Percentiles rank a stretch among this genome's conserved stretches.
Evolutionary conservation across 2,329 filamentous ascomycete species (phyloP).

Genomic region (Alternaria brassicicola): DNA sequence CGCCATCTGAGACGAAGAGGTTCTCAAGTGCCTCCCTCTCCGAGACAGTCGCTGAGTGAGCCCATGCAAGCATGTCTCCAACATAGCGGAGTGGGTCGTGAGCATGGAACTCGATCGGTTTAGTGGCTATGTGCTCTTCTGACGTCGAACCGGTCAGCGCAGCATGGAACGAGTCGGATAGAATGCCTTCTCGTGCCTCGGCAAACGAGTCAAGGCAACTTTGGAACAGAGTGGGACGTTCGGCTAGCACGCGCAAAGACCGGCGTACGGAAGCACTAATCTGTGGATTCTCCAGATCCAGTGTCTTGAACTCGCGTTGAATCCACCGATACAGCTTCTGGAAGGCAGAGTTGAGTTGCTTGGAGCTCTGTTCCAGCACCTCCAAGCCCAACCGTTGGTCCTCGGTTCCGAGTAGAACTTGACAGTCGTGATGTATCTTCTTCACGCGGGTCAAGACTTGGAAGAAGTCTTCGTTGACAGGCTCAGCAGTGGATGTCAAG

Average conservation of each 20-base stretch:
- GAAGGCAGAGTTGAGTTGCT: constrained; percentile 84
- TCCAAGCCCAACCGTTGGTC: constrained; percentile 87
- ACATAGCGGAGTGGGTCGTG: constrained; percentile 92
- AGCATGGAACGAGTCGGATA: constrained; percentile 87
- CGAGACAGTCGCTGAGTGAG: constrained; percentile 90
- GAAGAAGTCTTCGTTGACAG: constrained; percentile 87
- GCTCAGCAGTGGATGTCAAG: constrained; percentile 78
- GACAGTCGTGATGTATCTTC: constrained; percentile 85
- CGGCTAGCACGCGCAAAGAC: constrained; percentile 84
- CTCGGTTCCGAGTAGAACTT: constrained; percentile 86
- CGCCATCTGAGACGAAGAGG: constrained; percentile 87
- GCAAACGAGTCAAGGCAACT: constrained; percentile 93
- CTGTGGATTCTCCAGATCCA: constrained; percentile 93
- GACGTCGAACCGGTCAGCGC: constrained; percentile 78
- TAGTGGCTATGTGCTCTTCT: constrained; percentile 62
- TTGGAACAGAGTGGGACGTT: constrained; percentile 88
- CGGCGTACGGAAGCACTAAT: constrained; percentile 84
- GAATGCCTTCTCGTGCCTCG: constrained; percentile 81
- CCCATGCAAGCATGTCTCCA: constrained; percentile 97
- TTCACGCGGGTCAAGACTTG: constrained; percentile 77
- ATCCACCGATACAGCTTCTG: constrained; percentile 97
- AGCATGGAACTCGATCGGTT: constrained; percentile 92
- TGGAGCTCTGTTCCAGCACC: constrained; percentile 88
- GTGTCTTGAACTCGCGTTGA: constrained; percentile 86
- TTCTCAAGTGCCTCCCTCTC: constrained; percentile 91